phyloP scores from a whole-genome alignment of 805 yeast genomes.

The Candida pseudoglaebosa region DNA sequence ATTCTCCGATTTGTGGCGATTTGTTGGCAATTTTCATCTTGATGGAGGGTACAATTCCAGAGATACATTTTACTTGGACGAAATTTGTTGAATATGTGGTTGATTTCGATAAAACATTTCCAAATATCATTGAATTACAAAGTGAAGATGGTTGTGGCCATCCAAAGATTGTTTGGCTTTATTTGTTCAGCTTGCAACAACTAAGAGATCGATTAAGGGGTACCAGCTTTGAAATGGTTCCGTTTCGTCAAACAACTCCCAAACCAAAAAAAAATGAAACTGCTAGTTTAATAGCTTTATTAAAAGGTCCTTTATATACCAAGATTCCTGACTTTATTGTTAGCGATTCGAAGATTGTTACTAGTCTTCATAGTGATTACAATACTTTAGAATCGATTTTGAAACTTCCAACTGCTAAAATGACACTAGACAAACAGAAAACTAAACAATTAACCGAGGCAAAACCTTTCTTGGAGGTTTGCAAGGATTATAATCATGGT shows the following conservation, averaged over 20 bases:
- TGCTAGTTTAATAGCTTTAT: not conserved
- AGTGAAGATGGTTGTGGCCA: not conserved
- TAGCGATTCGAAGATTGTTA: slow-evolving; percentile 2
- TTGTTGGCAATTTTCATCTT: slow-evolving; percentile 8
- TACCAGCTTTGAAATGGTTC: not conserved
- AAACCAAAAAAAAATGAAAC: not conserved
- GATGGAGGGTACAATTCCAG: not conserved
- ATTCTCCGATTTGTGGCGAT: slow-evolving; percentile 10
- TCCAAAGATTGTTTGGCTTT: slow-evolving; percentile 12
- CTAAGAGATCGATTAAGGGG: slow-evolving; percentile 12
- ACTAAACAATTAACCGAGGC: slow-evolving; percentile 33
- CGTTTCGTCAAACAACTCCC: not conserved
- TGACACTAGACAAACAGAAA: slow-evolving; percentile 35
- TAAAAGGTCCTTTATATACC: slow-evolving; percentile 6
- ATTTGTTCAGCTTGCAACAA: slow-evolving; percentile 12
- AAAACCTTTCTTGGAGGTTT: slow-evolving; percentile 48
- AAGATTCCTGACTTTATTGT: slow-evolving; percentile 5
- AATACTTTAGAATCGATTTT: slow-evolving; percentile 6
- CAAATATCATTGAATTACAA: slow-evolving; percentile 13
- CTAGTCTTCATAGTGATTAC: slow-evolving; percentile 2
- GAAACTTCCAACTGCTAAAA: slow-evolving; percentile 36
- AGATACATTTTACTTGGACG: not conserved
- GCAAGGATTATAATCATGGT: slow-evolving; percentile 40
- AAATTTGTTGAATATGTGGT: slow-evolving; percentile 9
- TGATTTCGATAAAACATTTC: slow-evolving; percentile 17